Evolutionary conservation across 192 early-diverging fungal genomes (phyloP), one percentile per base, ranked within the genome.

Genomic region (Oehlia diaphana): DNA sequence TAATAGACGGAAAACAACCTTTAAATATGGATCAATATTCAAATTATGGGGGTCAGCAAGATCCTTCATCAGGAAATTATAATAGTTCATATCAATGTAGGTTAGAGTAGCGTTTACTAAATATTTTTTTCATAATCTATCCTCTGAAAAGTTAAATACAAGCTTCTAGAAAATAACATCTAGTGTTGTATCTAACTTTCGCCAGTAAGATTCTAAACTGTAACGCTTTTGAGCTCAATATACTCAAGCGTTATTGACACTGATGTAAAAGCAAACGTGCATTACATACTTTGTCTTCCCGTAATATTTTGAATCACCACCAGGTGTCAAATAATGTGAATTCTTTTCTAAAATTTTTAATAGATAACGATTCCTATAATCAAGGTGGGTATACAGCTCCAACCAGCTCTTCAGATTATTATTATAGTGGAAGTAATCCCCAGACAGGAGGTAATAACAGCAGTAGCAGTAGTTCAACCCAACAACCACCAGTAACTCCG

Each of bases 331-430:
- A 26, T 26, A 42, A 74, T 53, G 14, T 47, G 23, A 74, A 74
- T 14, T 31, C 6, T n/a, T 47, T 26, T 4, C 26, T 19, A 31
- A 44, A 71, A 44, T 42, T 19, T 58, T 62, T 63, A 31, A 63
- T 68, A 78, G 76, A 78, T 78, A 53, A 67, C 76, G 76, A 78
- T 21, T 64, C 76, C 26, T 78, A 78, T 67, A 78, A 26, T 78
- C 76, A 78, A 78, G 37, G 76, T 78, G 76, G 66, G 42, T 78
- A 78, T 67, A 31, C 64, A 53, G 63, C 44, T n/a, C 53, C 50
- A 68, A 42, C 76, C 23, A 68, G 42, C 26, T 64, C 66, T 28
- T 53, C 76, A n/a, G 66, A 68, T 13, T 78, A 68, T 68, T 78
- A 78, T 78, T 78, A 78, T 44, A 63, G 64, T 2, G 39, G 47